phyloP scores from a whole-genome alignment of 2,329 filamentous ascomycete species.

The Ophiocordyceps camponoti-saundersi region DNA sequence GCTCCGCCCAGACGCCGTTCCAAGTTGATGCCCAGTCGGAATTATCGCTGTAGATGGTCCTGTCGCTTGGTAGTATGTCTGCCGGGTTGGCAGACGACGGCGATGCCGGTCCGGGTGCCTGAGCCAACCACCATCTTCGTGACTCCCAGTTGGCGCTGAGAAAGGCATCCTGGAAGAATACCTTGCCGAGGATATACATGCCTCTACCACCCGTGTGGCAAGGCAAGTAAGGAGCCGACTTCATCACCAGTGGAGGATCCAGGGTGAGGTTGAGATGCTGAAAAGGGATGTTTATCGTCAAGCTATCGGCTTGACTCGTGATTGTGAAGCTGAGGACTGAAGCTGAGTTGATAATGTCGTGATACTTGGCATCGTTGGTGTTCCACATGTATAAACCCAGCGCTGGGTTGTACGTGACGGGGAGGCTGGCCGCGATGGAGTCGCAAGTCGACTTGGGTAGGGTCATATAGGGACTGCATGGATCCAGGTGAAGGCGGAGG shows the following conservation, averaged over 20 bases:
- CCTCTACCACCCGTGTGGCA: slow-evolving; percentile 14
- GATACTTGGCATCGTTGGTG: slow-evolving; percentile 13
- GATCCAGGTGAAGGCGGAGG: background rate
- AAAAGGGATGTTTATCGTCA: slow-evolving; percentile 11
- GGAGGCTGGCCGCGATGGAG: slow-evolving; percentile 17
- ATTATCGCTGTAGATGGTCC: background rate
- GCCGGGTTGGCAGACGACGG: background rate
- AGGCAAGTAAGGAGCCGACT: slow-evolving; percentile 22
- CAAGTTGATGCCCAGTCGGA: background rate
- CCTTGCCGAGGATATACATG: slow-evolving; percentile 20
- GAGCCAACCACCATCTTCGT: slow-evolving; percentile 19
- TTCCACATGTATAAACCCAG: slow-evolving; percentile 25
- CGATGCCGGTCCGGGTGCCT: slow-evolving; percentile 19
- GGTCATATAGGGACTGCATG: background rate
- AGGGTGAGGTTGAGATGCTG: slow-evolving; percentile 20
- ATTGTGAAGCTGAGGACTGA: slow-evolving; percentile 23
- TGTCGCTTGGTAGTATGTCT: background rate
- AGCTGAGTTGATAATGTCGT: slow-evolving; percentile 20
- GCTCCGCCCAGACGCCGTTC: background rate
- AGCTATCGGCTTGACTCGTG: slow-evolving; percentile 11
- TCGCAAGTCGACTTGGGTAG: slow-evolving; percentile 19
- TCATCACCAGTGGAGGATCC: slow-evolving; percentile 14
- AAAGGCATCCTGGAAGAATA: slow-evolving; percentile 30
- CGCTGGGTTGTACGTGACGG: slow-evolving; percentile 16
- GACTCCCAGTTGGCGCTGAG: slow-evolving; percentile 21